A percentile compares a stretch with the other conserved stretches of the same genome.
phyloP scores from a whole-genome alignment of 1,284 basidiomycete species.

The Leccinum holopus region DNA sequence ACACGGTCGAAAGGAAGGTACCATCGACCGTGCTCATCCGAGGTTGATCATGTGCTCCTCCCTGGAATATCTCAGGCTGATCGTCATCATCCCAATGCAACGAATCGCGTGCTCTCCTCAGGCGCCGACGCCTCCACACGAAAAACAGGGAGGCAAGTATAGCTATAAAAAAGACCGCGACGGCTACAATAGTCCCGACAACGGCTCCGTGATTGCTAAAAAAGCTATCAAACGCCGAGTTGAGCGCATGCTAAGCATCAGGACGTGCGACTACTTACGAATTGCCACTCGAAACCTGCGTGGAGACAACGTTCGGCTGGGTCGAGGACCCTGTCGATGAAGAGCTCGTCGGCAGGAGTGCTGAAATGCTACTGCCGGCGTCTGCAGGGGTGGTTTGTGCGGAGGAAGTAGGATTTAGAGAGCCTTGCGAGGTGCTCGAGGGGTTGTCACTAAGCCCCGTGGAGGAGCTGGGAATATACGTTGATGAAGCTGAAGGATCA shows the following conservation, averaged over 20 bases:
- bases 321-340: conserved; percentile 48
- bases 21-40: conserved; percentile 14
- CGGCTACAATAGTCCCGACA: conserved; percentile 55
- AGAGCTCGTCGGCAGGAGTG: conserved; percentile 37
- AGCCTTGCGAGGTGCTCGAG: background rate
- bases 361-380: conserved; percentile 37
- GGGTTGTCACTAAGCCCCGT: background rate
- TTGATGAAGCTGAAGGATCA: conserved; percentile 2
- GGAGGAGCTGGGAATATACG: background rate
- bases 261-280: conserved; percentile 20
- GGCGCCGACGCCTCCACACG: conserved; percentile 42
- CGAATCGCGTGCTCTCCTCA: conserved; percentile 34
- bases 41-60: conserved; percentile 23
- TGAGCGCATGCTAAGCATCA: background rate
- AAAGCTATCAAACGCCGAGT: conserved; percentile 42
- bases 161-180: conserved; percentile 45
- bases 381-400: background rate
- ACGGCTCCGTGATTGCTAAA: conserved; percentile 54
- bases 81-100: conserved; percentile 37
- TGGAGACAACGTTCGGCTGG: conserved; percentile 40
- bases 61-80: conserved; percentile 5
- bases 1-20: background rate
- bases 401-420: background rate
- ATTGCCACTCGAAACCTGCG: conserved; percentile 36
- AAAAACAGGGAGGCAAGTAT: conserved; percentile 38